These are phyloP conservation scores for Kluyveromyces sp. DNA, from an alignment of 1,139 yeast genomes.

Conservation along the genomic window DNA sequence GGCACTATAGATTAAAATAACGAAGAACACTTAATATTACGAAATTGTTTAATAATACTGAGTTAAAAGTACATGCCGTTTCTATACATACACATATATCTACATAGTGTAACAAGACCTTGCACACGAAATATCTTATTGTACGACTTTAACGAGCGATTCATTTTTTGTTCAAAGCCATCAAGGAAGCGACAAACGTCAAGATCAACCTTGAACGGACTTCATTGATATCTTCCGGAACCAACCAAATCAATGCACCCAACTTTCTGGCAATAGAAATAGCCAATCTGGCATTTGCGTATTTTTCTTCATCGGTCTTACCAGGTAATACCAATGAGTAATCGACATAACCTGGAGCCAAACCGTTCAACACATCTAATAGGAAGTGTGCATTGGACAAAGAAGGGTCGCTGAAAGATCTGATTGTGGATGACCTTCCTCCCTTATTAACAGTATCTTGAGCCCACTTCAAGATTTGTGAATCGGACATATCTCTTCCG, in stretches of 20 bases:
- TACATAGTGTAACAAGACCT: too few relatives aligned
- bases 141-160: background rate
- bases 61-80: too few relatives aligned
- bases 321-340: constrained; percentile 84
- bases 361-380: constrained; percentile 83
- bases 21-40: too few relatives aligned
- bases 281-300: constrained; percentile 93
- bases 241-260: constrained; percentile 97
- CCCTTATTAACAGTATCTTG: constrained; percentile 77
- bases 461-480: constrained; percentile 91
- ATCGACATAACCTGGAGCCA: constrained; percentile 96
- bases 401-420: constrained; percentile 79
- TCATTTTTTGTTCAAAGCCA: constrained; percentile 44
- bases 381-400: constrained; percentile 72
- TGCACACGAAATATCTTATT: background rate
- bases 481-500: constrained; percentile 69
- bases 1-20: constrained; percentile 12
- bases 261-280: constrained; percentile 96
- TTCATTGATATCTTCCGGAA: constrained; percentile 97
- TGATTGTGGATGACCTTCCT: constrained; percentile 60
- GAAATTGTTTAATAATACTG: too few relatives aligned
- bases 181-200: constrained; percentile 91
- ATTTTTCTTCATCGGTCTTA: constrained; percentile 69
- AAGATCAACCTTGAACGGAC: constrained; percentile 88
- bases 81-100: too few relatives aligned